phyloP scores from a whole-genome alignment of 371 early-diverging fungal species.

The Chytridium lagenaria region DNA sequence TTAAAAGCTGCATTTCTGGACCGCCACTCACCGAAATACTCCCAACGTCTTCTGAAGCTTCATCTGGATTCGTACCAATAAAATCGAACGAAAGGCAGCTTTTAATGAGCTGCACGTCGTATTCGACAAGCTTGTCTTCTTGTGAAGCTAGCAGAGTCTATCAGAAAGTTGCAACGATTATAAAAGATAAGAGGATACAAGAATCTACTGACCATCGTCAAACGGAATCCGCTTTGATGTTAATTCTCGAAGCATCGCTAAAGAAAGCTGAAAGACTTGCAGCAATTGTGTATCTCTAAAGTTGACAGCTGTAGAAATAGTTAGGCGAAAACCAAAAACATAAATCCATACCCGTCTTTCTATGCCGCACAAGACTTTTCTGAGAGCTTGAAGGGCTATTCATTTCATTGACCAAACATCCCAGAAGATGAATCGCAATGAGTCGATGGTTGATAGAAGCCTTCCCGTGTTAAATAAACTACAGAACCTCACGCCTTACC shows the following conservation, averaged over 20 bases:
- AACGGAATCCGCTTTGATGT: conserved; percentile 53
- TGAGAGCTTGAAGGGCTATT: conserved; percentile 61
- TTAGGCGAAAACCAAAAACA: neutral
- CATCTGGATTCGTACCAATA: conserved; percentile 83
- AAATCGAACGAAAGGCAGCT: conserved; percentile 86
- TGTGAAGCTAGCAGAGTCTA: conserved; percentile 47
- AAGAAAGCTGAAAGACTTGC: conserved; percentile 71
- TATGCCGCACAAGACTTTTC: conserved; percentile 68
- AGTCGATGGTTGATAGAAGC: conserved; percentile 68
- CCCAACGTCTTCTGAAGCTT: conserved; percentile 81
- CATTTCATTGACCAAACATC: conserved; percentile 67
- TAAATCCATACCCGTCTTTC: conserved; percentile 65
- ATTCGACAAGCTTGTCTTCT: conserved; percentile 63
- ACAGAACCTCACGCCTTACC: conserved; percentile 47
- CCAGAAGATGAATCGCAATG: conserved; percentile 67
- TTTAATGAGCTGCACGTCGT: conserved; percentile 65
- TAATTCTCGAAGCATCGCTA: conserved; percentile 63
- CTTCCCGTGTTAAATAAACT: conserved; percentile 37
- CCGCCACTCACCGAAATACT: conserved; percentile 41
- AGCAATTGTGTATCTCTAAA: conserved; percentile 83
- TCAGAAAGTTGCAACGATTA: conserved; percentile 8
- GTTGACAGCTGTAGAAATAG: conserved; percentile 64
- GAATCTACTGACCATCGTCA: conserved; percentile 44
- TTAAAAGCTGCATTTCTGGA: neutral
- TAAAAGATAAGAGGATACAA: conserved; percentile 3